These are phyloP conservation scores for Neopestalotiopsis rosae DNA, from an alignment of 2,329 filamentous ascomycete species.

Conservation along the genomic window DNA sequence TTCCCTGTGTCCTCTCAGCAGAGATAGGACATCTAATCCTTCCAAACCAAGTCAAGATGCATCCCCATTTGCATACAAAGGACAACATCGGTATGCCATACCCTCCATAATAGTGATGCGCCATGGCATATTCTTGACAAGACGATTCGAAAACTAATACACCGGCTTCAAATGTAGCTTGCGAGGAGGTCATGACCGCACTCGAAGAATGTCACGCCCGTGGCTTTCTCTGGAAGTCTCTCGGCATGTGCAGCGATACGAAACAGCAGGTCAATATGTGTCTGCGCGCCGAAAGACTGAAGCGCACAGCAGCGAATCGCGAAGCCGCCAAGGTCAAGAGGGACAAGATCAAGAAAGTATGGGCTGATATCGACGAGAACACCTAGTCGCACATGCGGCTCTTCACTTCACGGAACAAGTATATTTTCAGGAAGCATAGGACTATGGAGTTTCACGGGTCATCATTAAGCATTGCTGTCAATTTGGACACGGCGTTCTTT, in stretches of 20 bases:
- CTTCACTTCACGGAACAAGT: not conserved
- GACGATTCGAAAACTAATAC: not conserved
- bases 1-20: not conserved
- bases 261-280: conserved; percentile 88
- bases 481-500: not conserved
- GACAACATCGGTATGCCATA: conserved; percentile 77
- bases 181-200: conserved; percentile 90
- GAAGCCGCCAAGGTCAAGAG: conserved; percentile 72
- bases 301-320: conserved; percentile 79
- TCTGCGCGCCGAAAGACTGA: conserved; percentile 78
- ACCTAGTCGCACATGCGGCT: conserved; percentile 47
- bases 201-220: conserved; percentile 94
- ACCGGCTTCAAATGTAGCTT: conserved; percentile 62
- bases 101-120: not conserved
- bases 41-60: conserved; percentile 66
- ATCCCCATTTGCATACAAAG: conserved; percentile 95
- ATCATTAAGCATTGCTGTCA: conserved; percentile 12
- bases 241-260: conserved; percentile 87
- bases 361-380: conserved; percentile 78
- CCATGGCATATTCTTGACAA: too few species aligned
- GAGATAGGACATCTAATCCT: not conserved
- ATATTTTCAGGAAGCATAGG: conserved; percentile 13
- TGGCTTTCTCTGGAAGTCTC: conserved; percentile 90
- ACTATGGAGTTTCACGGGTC: conserved; percentile 25
- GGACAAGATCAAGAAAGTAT: conserved; percentile 76